Evolutionary conservation across 2,329 filamentous ascomycete species (phyloP), one percentile per base, ranked within the genome.

Genomic region (Trichophyton benhamiae): DNA sequence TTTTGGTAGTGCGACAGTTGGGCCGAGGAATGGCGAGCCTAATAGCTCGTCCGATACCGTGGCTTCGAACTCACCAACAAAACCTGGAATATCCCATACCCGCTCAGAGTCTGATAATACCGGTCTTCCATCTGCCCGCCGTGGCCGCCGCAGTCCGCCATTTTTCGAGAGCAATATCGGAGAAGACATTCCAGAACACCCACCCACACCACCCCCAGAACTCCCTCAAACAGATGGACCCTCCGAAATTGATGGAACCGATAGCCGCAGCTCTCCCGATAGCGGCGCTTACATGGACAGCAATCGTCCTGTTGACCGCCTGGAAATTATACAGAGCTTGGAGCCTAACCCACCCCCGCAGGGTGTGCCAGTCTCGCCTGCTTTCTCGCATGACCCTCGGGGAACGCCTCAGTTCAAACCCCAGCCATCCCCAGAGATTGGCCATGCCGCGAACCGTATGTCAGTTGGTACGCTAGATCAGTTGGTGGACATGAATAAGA

Each of bases 401-500:
- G 82, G 87, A 59, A 82, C 83, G 57, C 91, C 91, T 3, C 78
- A 80, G 1, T 84, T 82, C 63, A 83, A 83, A 64, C 88, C 88
- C 0, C 84, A 88, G 67, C 84, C 89, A 62, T 86, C 89, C 33
- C 83, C 87, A 13, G 89, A 94, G 70, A 79, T 92, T 68, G 86
- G 88, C 64, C 85, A 85, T 65, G 89, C 88, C 59, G 94, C 90
- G 67, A 91, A 87, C 67, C 86, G 90, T 22, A 85, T 97, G 72
- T 96, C 94, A 27, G 83, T 81, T 66, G 85, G 85, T 0, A 97
- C 92, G 0, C 79, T 96, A 53, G 82, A 86, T 52, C 90, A 96
- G 70, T 80, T 97, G 71, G 84, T 84, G 36, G 87, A 86, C 66
- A 87, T 87, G 53, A 83, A 83, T 60, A 53, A 33, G 27, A 30